These are phyloP conservation scores for Baudoinia panamericana DNA, from an alignment of 495 filamentous ascomycete genomes.

Conservation along the genomic window DNA sequence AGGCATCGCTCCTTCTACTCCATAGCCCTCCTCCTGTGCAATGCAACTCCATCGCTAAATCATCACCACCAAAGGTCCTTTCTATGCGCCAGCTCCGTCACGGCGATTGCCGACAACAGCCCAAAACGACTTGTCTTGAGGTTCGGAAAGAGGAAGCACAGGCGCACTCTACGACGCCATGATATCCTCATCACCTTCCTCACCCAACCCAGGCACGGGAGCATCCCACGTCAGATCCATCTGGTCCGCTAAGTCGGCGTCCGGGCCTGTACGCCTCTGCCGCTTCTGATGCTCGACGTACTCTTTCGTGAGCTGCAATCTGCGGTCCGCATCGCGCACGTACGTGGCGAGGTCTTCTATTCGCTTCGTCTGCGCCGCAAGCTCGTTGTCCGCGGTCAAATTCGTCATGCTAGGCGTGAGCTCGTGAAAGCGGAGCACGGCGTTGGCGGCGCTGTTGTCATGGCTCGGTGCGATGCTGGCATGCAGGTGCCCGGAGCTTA, in stretches of 20 bases:
- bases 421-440: slow-evolving; percentile 27
- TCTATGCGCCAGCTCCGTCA: no score
- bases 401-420: slow-evolving; percentile 11
- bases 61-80: no score
- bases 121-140: no score
- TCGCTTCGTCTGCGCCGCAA: slow-evolving; percentile 24
- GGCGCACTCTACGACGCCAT: neutral
- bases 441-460: neutral
- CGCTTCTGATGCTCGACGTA: slow-evolving; percentile 25
- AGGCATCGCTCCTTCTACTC: no score
- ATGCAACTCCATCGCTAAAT: no score
- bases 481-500: slow-evolving; percentile 21
- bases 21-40: no score
- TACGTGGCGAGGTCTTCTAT: slow-evolving; percentile 24
- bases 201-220: neutral
- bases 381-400: slow-evolving; percentile 14
- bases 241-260: slow-evolving; percentile 21
- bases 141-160: no score
- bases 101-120: no score
- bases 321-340: slow-evolving; percentile 25
- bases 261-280: slow-evolving; percentile 16
- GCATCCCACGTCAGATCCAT: slow-evolving; percentile 18
- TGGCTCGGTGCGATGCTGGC: slow-evolving; percentile 18
- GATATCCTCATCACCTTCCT: slow-evolving; percentile 16
- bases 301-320: slow-evolving; percentile 26